Conservation (phyloP, 2,329 filamentous ascomycete genomes). For the Pyricularia sp. region DNA sequence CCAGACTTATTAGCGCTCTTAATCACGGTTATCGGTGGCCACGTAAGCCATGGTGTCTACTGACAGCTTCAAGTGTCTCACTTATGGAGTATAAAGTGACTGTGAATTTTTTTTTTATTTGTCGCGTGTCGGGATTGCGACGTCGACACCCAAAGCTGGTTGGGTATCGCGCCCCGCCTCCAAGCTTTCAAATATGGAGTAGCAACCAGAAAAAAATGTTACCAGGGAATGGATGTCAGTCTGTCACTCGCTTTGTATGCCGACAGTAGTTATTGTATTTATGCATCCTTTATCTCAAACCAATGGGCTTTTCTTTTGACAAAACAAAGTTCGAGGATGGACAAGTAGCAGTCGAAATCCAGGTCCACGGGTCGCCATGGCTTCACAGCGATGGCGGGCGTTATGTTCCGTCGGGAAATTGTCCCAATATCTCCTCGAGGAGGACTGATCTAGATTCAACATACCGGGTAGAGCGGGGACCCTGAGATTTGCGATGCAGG, state of each 20-base stretch:
- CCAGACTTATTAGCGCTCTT: neutral
- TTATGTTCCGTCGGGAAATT: neutral
- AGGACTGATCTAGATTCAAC: neutral
- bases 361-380: neutral
- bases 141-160: neutral
- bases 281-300: neutral
- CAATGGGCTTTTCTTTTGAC: neutral
- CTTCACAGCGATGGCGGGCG: neutral
- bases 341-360: neutral
- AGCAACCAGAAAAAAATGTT: neutral
- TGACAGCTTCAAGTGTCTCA: neutral
- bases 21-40: neutral
- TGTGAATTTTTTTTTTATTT: neutral
- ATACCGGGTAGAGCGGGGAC: neutral
- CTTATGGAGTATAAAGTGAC: neutral
- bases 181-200: neutral
- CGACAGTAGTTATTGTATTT: neutral
- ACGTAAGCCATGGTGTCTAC: neutral
- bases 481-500: neutral
- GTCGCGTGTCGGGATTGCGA: neutral
- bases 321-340: neutral
- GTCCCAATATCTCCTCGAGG: neutral
- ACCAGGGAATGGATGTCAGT: neutral
- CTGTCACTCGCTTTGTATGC: too few species aligned
- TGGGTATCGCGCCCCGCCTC: neutral